These are phyloP conservation scores for Eimeria tenella DNA, from an alignment of 169 alveolate species.

Conservation along the genomic window DNA sequence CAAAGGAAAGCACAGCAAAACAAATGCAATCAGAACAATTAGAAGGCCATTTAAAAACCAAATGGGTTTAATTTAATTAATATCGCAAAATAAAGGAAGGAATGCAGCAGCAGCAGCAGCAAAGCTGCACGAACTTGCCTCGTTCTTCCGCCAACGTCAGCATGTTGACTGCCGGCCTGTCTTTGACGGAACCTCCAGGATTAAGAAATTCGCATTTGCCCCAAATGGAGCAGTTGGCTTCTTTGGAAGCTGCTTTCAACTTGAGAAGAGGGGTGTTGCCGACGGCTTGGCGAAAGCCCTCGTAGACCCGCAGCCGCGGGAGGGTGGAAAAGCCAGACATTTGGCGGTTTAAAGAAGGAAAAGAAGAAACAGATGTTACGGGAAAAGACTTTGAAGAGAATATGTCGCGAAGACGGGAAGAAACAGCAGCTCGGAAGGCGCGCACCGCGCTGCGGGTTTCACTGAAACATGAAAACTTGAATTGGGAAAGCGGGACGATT, in stretches of 20 bases:
- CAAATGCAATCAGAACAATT: no score
- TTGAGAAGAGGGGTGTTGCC: slow-evolving; percentile 91
- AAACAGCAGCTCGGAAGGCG: no score
- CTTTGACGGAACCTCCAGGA: slow-evolving; percentile 83
- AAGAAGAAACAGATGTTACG: no score
- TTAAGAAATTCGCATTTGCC: slow-evolving; percentile 90
- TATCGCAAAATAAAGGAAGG: no score
- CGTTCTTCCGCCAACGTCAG: slow-evolving; percentile 43
- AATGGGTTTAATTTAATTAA: no score
- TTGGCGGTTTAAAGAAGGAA: no score
- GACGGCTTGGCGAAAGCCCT: slow-evolving; percentile 79
- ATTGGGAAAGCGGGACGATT: no score
- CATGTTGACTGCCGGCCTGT: slow-evolving; percentile 72
- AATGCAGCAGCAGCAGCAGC: neutral
- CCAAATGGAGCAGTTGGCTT: slow-evolving; percentile 86
- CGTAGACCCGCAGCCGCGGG: slow-evolving; percentile 28
- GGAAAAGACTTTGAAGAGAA: neutral
- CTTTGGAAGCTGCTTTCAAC: slow-evolving; percentile 85
- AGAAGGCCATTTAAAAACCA: no score
- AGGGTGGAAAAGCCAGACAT: no score
- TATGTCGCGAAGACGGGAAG: neutral
- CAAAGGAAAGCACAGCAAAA: no score
- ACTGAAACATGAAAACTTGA: no score
- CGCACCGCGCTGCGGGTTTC: no score
- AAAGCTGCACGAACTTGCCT: neutral